phyloP scores from a whole-genome alignment of 768 basidiomycete species.

The Naematelia aurantialba region DNA sequence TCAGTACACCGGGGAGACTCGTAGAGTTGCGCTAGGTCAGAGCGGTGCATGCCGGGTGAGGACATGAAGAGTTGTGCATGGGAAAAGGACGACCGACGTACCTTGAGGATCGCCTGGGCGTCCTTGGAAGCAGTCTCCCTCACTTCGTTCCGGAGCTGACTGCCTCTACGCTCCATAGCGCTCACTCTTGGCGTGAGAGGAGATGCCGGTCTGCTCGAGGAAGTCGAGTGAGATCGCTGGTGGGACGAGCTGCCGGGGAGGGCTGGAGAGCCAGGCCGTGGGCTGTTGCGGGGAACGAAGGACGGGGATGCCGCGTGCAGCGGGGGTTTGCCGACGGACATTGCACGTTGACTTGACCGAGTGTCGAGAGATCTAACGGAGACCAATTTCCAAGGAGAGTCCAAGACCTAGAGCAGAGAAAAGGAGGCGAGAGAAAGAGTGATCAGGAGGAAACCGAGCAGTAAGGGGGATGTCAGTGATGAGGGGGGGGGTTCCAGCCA shows the following conservation, averaged over 20 bases:
- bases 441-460: too few species aligned
- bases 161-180: slow-evolving; percentile 19
- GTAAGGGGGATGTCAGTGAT: too few species aligned
- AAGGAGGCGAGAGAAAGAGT: too few species aligned
- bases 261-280: not conserved
- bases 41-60: too few species aligned
- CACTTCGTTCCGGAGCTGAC: slow-evolving; percentile 25
- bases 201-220: not conserved
- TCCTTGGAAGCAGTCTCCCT: slow-evolving; percentile 10
- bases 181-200: slow-evolving; percentile 15
- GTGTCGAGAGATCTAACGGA: too few species aligned
- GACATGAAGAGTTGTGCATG: not conserved
- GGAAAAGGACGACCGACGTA: slow-evolving; percentile 1
- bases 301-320: slow-evolving; percentile 20
- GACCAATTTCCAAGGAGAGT: too few species aligned
- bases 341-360: too few species aligned
- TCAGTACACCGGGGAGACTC: too few species aligned
- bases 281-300: slow-evolving; percentile 16
- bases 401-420: too few species aligned
- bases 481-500: too few species aligned
- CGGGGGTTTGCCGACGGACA: not conserved
- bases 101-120: slow-evolving; percentile 27
- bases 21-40: too few species aligned
- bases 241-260: not conserved
- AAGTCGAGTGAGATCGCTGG: not conserved